phyloP scores from a whole-genome alignment of 176 grass and related monocot species.

The Avena insularis region DNA sequence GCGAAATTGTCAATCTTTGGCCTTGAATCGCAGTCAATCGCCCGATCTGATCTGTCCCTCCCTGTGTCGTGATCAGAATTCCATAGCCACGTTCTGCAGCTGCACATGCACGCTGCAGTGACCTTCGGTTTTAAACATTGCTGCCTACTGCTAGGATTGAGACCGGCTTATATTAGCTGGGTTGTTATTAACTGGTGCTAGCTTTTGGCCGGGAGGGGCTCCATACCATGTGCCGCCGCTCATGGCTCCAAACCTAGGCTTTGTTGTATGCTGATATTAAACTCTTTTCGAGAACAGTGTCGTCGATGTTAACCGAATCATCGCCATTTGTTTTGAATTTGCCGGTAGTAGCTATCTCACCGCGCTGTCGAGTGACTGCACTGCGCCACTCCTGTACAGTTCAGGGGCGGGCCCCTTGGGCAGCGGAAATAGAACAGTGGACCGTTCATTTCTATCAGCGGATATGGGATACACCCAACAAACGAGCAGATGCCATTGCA shows the following conservation, averaged over 20 bases:
- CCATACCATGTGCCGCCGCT: slow-evolving; percentile 55
- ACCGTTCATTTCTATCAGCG: no score
- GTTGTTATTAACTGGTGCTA: neutral
- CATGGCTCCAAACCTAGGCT: slow-evolving; percentile 40
- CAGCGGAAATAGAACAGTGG: no score
- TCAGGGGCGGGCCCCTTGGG: no score
- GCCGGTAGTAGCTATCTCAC: slow-evolving; percentile 17
- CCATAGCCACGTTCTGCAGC: neutral
- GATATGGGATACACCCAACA: no score
- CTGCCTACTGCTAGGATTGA: neutral
- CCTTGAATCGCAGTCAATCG: neutral
- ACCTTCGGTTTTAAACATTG: slow-evolving; percentile 34
- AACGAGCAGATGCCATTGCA: no score
- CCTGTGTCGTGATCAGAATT: neutral
- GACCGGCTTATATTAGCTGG: slow-evolving; percentile 1
- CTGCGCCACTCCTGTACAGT: no score
- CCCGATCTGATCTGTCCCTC: slow-evolving; percentile 13
- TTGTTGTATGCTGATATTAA: slow-evolving; percentile 15
- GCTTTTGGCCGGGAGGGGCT: slow-evolving; percentile 52
- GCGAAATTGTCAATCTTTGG: neutral
- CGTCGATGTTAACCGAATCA: slow-evolving; percentile 36
- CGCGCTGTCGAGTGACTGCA: neutral
- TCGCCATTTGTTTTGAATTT: slow-evolving; percentile 9
- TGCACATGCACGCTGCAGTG: neutral
- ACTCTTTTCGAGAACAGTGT: neutral